A percentile compares a stretch with the other conserved stretches of the same genome.
Conservation (phyloP, 2,329 filamentous ascomycete genomes). For the Thelonectria blattea region DNA sequence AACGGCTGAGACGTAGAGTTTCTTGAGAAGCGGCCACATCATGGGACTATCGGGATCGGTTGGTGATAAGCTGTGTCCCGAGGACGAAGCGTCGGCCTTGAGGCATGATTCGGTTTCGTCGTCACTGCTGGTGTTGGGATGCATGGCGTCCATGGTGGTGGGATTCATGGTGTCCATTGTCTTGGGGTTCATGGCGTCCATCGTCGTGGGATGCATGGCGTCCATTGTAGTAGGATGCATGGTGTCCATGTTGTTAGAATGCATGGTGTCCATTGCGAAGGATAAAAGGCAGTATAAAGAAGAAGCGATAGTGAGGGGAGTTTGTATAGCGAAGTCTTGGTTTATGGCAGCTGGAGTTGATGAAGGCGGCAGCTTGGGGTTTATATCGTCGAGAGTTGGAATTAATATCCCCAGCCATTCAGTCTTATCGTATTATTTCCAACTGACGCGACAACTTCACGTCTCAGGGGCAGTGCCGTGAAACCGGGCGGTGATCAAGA, state of each 20-base stretch:
- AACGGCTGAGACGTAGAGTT: slow-evolving; percentile 10
- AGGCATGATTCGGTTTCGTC: background rate
- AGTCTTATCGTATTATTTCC: background rate
- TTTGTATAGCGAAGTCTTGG: background rate
- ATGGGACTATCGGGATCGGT: slow-evolving; percentile 15
- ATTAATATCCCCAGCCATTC: background rate
- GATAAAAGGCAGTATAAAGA: background rate
- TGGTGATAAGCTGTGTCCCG: slow-evolving; percentile 2
- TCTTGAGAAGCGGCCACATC: slow-evolving; percentile 8
- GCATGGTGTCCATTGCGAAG: background rate
- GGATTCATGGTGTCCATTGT: background rate
- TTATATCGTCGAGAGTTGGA: background rate
- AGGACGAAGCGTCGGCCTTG: background rate
- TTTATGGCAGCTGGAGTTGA: background rate
- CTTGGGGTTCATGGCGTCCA: too few species aligned
- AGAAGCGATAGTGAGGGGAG: background rate
- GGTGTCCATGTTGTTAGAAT: too few species aligned
- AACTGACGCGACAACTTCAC: background rate
- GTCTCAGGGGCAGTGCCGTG: background rate
- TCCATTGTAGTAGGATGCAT: too few species aligned
- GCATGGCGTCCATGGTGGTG: background rate
- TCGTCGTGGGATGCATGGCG: too few species aligned
- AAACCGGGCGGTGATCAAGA: background rate
- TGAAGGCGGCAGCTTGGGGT: background rate
- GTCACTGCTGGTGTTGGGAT: background rate